These are phyloP conservation scores for Protoeuglena noctilucae DNA, from an alignment of 139 green algal species.

Conservation along the genomic window DNA sequence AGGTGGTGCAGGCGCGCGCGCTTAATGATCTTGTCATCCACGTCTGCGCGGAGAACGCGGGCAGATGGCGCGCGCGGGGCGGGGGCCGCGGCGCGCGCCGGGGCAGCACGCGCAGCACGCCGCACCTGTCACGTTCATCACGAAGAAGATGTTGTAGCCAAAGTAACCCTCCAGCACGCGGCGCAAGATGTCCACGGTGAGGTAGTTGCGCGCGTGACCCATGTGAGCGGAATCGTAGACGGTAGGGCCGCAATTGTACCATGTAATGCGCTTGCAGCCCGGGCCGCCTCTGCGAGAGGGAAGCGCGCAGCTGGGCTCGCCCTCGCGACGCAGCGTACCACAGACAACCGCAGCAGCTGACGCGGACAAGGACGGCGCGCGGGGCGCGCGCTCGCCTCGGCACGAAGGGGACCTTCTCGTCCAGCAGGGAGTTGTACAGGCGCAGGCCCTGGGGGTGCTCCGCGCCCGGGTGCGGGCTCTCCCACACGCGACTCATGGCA, in stretches of 20 bases:
- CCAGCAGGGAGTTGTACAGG: conserved; percentile 69
- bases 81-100: too few relatives aligned
- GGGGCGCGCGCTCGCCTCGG: too few relatives aligned
- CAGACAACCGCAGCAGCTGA: too few relatives aligned
- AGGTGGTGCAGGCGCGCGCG: conserved; percentile 75
- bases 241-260: conserved; percentile 94
- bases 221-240: conserved; percentile 93
- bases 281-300: background rate
- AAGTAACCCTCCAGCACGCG: conserved; percentile 95
- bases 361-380: too few relatives aligned
- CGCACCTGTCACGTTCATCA: conserved; percentile 99
- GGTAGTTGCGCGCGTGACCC: conserved; percentile 89
- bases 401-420: conserved; percentile 72
- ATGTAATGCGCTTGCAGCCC: conserved; percentile 25
- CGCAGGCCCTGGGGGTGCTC: too few relatives aligned
- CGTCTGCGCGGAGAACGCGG: too few relatives aligned
- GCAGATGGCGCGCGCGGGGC: too few relatives aligned
- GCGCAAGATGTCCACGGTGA: conserved; percentile 94
- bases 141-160: conserved; percentile 69
- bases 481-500: too few relatives aligned
- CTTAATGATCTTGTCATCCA: conserved; percentile 99
- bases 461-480: too few relatives aligned
- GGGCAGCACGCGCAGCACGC: too few relatives aligned
- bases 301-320: too few relatives aligned
- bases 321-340: too few relatives aligned